Percentiles rank a stretch among this genome's conserved stretches.
Conservation (phyloP, 306 rosid genomes). For the Acacia confusa region DNA sequence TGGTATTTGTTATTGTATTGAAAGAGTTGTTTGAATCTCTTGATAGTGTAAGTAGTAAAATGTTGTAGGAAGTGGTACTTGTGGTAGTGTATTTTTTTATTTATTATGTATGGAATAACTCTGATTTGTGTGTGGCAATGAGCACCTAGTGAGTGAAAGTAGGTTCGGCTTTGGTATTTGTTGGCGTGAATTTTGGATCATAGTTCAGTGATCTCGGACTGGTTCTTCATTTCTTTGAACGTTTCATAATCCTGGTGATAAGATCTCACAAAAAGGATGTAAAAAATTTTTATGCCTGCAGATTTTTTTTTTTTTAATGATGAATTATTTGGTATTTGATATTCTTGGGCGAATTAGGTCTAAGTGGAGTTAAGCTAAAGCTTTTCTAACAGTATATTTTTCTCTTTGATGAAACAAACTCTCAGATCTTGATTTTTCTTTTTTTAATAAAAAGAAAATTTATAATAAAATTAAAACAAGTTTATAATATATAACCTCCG, state of each 20-base stretch:
- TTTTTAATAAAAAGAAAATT: no score
- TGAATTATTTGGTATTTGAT: no score
- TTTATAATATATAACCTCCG: no score
- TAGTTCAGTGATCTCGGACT: background rate
- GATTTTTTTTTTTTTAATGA: no score
- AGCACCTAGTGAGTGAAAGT: background rate
- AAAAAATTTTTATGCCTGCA: background rate
- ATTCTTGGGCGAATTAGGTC: no score
- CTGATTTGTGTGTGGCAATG: background rate
- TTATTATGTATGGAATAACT: background rate
- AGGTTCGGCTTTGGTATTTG: background rate
- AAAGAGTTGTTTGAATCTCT: constrained; percentile 19
- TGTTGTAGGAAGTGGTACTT: constrained; percentile 7
- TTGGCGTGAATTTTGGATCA: background rate
- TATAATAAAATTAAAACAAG: no score
- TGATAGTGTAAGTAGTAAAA: background rate
- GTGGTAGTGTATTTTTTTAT: background rate
- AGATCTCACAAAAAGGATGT: background rate
- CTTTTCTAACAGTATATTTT: background rate
- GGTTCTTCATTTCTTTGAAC: background rate
- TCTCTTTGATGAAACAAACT: no score
- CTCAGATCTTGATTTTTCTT: no score
- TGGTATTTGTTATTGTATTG: constrained; percentile 4
- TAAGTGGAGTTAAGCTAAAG: no score
- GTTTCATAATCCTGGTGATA: background rate